A percentile compares a stretch with the other conserved stretches of the same genome.
These are phyloP conservation scores for Sporisorium sorghi DNA, from an alignment of 1,284 basidiomycete genomes.

Conservation along the genomic window DNA sequence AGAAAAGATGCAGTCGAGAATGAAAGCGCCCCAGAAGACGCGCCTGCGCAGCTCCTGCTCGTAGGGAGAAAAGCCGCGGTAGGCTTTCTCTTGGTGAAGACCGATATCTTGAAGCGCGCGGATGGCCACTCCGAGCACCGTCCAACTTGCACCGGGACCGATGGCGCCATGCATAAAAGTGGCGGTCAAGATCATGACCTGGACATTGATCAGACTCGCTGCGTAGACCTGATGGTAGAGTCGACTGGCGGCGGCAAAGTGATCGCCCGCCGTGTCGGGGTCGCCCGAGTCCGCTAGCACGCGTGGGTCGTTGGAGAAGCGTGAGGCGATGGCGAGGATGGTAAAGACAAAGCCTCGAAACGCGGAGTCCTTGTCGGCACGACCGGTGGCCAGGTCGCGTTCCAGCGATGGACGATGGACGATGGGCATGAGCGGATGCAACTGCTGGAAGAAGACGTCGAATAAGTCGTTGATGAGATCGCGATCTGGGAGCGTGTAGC, in stretches of 20 bases:
- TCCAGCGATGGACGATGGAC: slow-evolving; percentile 56
- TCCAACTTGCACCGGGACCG: slow-evolving; percentile 60
- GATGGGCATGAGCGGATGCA: slow-evolving; percentile 63
- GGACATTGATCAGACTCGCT: slow-evolving; percentile 62
- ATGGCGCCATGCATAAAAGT: slow-evolving; percentile 61
- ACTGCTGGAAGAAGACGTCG: slow-evolving; percentile 50
- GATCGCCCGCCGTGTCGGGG: slow-evolving; percentile 57
- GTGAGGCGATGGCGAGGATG: slow-evolving; percentile 58
- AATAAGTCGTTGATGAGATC: slow-evolving; percentile 52
- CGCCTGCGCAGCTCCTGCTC: slow-evolving; percentile 58
- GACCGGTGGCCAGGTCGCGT: slow-evolving; percentile 46
- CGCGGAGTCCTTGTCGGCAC: slow-evolving; percentile 57
- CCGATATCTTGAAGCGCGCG: slow-evolving; percentile 62
- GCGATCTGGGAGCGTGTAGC: slow-evolving; percentile 53
- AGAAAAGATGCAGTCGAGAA: slow-evolving; percentile 62
- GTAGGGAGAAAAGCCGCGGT: slow-evolving; percentile 53
- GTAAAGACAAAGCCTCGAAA: slow-evolving; percentile 64
- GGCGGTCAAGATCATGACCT: slow-evolving; percentile 58
- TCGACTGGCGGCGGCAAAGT: slow-evolving; percentile 60
- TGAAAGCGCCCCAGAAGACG: slow-evolving; percentile 62
- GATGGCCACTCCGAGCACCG: slow-evolving; percentile 61
- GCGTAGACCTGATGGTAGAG: slow-evolving; percentile 63
- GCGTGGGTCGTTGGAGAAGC: slow-evolving; percentile 56
- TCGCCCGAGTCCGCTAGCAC: slow-evolving; percentile 53
- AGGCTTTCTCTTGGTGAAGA: slow-evolving; percentile 61